Percentiles rank a stretch among this genome's conserved stretches.
These are phyloP conservation scores for Monoraphidium neglectum DNA, from an alignment of 139 green algal species.

Conservation along the genomic window DNA sequence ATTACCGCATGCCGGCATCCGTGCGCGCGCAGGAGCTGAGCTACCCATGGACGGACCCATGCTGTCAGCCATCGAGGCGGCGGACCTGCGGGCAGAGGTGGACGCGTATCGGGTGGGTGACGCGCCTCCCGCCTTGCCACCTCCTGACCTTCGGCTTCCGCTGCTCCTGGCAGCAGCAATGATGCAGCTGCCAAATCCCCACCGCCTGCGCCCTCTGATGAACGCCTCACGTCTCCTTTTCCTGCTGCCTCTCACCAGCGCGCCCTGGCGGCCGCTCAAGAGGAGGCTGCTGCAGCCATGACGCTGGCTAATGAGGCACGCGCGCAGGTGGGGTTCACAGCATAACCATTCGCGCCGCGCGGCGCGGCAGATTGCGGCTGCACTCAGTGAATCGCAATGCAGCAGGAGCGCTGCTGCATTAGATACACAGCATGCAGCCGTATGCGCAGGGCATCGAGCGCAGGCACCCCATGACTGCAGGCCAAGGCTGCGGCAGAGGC, in stretches of 20 bases:
- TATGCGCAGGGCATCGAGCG: too few species aligned
- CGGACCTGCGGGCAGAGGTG: conserved; percentile 16
- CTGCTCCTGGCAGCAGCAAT: neutral
- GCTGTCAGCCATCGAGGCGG: neutral
- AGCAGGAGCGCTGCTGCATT: too few species aligned
- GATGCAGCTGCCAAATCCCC: too few species aligned
- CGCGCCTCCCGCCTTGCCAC: neutral
- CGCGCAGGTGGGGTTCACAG: conserved; percentile 14
- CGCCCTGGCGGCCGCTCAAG: conserved; percentile 27
- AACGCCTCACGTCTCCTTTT: too few species aligned
- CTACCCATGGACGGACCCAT: neutral
- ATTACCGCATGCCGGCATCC: too few species aligned
- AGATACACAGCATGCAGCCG: too few species aligned
- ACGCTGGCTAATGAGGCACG: conserved; percentile 23
- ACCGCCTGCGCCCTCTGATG: too few species aligned
- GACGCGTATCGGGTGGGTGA: conserved; percentile 28
- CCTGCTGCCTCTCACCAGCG: conserved; percentile 2
- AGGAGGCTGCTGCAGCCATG: conserved; percentile 26
- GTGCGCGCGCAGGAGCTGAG: too few species aligned
- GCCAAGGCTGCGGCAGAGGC: too few species aligned
- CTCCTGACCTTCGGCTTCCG: neutral
- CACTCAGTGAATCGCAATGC: too few species aligned
- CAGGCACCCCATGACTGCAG: too few species aligned
- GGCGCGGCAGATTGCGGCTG: too few species aligned
- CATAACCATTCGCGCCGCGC: neutral